Evolutionary conservation across 768 basidiomycete species (phyloP), one percentile per base, ranked within the genome.

Genomic region (Hysterangium stoloniferum): DNA sequence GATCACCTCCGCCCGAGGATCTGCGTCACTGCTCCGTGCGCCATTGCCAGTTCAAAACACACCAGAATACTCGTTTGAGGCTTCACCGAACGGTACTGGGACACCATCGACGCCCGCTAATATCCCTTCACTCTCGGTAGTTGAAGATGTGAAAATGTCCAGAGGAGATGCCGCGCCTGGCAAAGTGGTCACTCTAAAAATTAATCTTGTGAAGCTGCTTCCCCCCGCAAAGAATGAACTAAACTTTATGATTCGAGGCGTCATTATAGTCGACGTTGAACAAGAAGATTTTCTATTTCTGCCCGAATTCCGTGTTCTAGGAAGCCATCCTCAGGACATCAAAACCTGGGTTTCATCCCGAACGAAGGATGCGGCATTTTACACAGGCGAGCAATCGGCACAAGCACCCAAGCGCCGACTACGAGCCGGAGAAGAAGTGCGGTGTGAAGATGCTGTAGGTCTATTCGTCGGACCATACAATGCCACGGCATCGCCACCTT

Each of bases 201-300:
- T 91, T 53, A 87, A 89, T 59, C 86, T 89, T 72, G 85, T 86
- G 56, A 84, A 89, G 35, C 68, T 89, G 6, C 70, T 79, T 22
- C 76, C 79, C 2, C 78, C 85, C 7, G 66, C 73, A 25, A 84
- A 80, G 64, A 81, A 79, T 52, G 57, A 69, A 13, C 82, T 90
- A 58, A 74, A 73, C 4, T 86, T 89, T 63, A 74, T 68, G 9
- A 75, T 89, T 40, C 71, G 73, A 9, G 86, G 86, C 5, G 79
- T 74, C 6, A 69, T 89, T 37, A 68, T 88, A 3, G 64, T 90
- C 28, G 72, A 71, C 44, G 55, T 65, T 4, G 52, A 56, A n/a
- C 73, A 73, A 48, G 64, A 68, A 7, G 72, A 76, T 34, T 73
- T 78, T n/a, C 64, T 87, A 36, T 66, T 76, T 34, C 61, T 89